Evolutionary conservation across 106 monocot genomes (phyloP), one percentile per base, ranked within the genome.

Genomic region (Dendrobium nobile): DNA sequence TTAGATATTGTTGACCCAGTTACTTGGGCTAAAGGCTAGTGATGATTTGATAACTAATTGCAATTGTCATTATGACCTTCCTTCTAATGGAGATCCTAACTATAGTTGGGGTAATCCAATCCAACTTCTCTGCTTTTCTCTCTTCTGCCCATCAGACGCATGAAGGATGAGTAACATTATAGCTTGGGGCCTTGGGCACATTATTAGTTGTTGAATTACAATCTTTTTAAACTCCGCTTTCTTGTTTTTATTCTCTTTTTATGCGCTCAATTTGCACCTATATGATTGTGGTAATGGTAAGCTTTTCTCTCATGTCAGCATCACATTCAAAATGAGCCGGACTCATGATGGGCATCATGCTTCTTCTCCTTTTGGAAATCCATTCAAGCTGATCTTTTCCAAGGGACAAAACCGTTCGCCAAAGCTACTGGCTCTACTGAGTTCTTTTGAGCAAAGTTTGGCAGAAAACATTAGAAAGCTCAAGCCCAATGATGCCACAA

Each of bases 361-460:
- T 59, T 82, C 75, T 82, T 79, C 82, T 9, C 82, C 84, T 19
- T 83, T 84, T 77, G 82, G 86, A 77, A 89, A 89, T 73, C 89
- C 86, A 54, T 82, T 86, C 73, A 79, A 72, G 61, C 54, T 47
- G 51, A 43, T 84, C 17, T 26, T 81, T 75, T 75, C 84, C 4
- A 84, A 82, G 77, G 82, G 77, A 41, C 54, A 84, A 41, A 56
- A 80, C 22, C 51, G 37, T 17, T 84, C 89, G 10, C 54, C 84
- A 58, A 79, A 85, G 82, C 84, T 82, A 73, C 31, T 61, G 15
- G 22, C 9, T 7, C 44, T 86, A 27, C 74, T 81, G 77, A 81
- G 70, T 47, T 37, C 86, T 70, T 91, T 88, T 51, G 88, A 88
- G 78, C 81, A 91, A 80, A 68, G 61, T 5, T 81, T 86, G 79